Evolutionary conservation across 768 basidiomycete species (phyloP), one percentile per base, ranked within the genome.

Genomic region (Auriscalpium microsporum): DNA sequence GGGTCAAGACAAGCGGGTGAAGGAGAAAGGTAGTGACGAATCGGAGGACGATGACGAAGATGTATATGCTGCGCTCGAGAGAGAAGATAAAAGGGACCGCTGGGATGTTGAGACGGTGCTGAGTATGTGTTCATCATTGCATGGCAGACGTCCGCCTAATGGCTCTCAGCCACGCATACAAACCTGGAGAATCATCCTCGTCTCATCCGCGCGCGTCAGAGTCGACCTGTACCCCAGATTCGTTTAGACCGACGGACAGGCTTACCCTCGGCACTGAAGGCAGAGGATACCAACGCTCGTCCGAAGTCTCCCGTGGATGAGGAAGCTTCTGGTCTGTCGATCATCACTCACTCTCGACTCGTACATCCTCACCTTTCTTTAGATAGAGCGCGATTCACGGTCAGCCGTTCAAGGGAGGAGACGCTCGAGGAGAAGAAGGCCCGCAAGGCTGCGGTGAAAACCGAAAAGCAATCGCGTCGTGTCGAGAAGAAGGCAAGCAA

Each of bases 91-190:
- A 53, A 83, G 86, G 61, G 85, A 87, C 59, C 73, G 82, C 46
- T 99, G 96, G 96, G 96, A 99, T 67, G 94, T 90, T 58, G 94
- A 99, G 69, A 96, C 93, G 1, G 88, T 99, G 40, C 74, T 99
- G 2, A 85, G 95, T 95, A 68, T 68, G 89, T 78, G 10, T 28
- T 42, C 6, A 11, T 45, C 34, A 17, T 28, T 37, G 36, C 21
- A 42, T 55, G 3, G 11, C n/a, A 52, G 19, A 34, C 13, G 23
- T 10, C 36, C 36, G n/a, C 35, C 4, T n/a, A 19, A 21, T 17
- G 36, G 47, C 46, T 38, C 23, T 52, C 28, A 48, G 95, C 88
- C 9, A 97, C 94, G 10, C 94, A 94, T 67, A 87, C 92, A n/a
- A 99, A 96, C 65, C 76, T 97, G 8, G 96, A 96, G 68, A 99